Conservation (phyloP, 1,284 basidiomycete genomes). For the Coriolopsis trogii region DNA sequence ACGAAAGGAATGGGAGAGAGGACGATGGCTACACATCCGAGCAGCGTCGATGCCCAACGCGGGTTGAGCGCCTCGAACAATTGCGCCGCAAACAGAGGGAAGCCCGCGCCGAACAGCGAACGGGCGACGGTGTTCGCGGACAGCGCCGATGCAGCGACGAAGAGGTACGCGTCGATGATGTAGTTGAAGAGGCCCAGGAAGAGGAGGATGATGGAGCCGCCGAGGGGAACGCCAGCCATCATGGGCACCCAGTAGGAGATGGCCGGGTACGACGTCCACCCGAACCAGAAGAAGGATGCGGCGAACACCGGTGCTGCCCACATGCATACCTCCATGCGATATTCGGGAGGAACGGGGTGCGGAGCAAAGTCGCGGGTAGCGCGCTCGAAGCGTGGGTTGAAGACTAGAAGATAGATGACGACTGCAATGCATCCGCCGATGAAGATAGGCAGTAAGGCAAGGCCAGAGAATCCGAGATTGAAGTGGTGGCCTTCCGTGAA, state of each 20-base stretch:
- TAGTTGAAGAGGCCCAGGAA: too few species aligned
- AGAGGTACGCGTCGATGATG: too few species aligned
- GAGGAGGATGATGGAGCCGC: too few species aligned
- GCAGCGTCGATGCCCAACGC: too few species aligned
- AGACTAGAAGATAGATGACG: constrained; percentile 46
- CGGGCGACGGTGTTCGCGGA: too few species aligned
- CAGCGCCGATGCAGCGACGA: too few species aligned
- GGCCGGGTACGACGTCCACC: constrained; percentile 57
- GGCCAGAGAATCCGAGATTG: constrained; percentile 45
- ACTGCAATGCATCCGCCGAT: constrained; percentile 51
- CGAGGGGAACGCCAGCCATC: constrained; percentile 51
- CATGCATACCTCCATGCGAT: constrained; percentile 58
- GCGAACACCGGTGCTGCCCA: constrained; percentile 59
- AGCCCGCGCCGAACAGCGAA: too few species aligned
- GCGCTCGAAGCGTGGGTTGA: constrained; percentile 55
- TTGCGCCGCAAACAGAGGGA: too few species aligned
- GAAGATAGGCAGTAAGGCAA: constrained; percentile 55
- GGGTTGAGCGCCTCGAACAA: too few species aligned
- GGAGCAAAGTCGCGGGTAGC: constrained; percentile 50
- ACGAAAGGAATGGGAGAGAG: too few species aligned
- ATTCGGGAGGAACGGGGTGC: constrained; percentile 66
- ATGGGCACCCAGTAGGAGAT: constrained; percentile 64
- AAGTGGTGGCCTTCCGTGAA: constrained; percentile 57
- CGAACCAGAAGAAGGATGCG: constrained; percentile 70
- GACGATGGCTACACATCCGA: too few species aligned